Evolutionary conservation across 2,329 filamentous ascomycete genomes (phyloP), one percentile per base, ranked within the genome.

Genomic region (Chalaropsis thielavioides): DNA sequence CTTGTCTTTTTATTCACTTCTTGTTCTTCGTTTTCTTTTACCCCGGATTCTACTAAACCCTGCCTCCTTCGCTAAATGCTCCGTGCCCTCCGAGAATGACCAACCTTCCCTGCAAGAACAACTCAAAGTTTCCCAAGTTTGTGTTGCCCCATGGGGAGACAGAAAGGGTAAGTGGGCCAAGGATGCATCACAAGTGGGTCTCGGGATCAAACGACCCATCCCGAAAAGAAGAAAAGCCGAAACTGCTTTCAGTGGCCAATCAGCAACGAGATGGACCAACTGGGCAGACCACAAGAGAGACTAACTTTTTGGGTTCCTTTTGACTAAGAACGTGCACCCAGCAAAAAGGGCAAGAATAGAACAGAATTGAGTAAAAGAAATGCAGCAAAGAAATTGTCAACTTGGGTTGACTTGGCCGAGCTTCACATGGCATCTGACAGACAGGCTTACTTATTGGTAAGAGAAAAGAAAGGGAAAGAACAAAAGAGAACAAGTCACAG

Each of bases 211-310:
- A 38, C 54, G 10, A 58, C 54, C 27, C 24, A 38, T 38, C 27
- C 54, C 54, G 54, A 58, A 46, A 46, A 27, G 54, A 58, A 58
- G 31, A 58, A 58, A 58, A 58, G 54, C 27, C 54, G 54, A 58
- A 35, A 35, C 24, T 24, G 54, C 5, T 19, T 31, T n/a, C 17
- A n/a, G 27, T 27, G n/a, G 27, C 54, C 54, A 58, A 58, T 58
- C 54, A 58, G 54, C 54, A 35, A 15, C 27, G 54, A 58, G 15
- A n/a, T 17, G 54, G 19, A 2, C 31, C 22, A 35, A 58, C 1
- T n/a, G 17, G n/a, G 17, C 54, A 10, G 27, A 19, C 27, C 27
- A 35, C 54, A 35, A 24, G 22, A 51, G 19, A 51, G 46, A 24
- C 46, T 10, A 19, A 24, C 46, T 51, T 15, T 51, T 51, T 27